Conservation (phyloP, 2,329 filamentous ascomycete genomes). For the Neofusicoccum cordaticola region DNA sequence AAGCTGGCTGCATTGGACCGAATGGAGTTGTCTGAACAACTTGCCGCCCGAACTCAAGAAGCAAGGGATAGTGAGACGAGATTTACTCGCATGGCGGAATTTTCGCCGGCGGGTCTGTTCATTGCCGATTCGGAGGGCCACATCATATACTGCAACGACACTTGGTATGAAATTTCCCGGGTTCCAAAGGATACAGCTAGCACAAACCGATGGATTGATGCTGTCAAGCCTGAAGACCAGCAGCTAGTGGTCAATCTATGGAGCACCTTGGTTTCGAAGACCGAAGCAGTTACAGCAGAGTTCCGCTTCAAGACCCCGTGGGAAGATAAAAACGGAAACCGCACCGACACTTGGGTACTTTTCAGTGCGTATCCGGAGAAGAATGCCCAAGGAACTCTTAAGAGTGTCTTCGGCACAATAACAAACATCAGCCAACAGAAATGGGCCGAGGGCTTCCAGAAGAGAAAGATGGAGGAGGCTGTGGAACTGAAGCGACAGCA, state of each 20-base stretch:
- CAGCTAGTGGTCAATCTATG: slow-evolving; percentile 59
- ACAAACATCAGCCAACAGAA: slow-evolving; percentile 87
- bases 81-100: slow-evolving; percentile 81
- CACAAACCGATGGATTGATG: slow-evolving; percentile 69
- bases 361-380: slow-evolving; percentile 75
- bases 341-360: slow-evolving; percentile 70
- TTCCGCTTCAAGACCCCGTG: slow-evolving; percentile 72
- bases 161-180: slow-evolving; percentile 67
- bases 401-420: slow-evolving; percentile 75
- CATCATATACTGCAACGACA: slow-evolving; percentile 79
- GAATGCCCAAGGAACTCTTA: slow-evolving; percentile 61
- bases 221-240: slow-evolving; percentile 66
- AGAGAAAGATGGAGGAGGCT: slow-evolving; percentile 73
- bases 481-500: slow-evolving; percentile 78
- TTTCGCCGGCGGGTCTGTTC: slow-evolving; percentile 80
- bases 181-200: slow-evolving; percentile 59
- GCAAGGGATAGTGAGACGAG: slow-evolving; percentile 66
- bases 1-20: slow-evolving; percentile 72
- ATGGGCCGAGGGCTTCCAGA: slow-evolving; percentile 78
- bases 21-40: slow-evolving; percentile 72
- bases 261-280: slow-evolving; percentile 60
- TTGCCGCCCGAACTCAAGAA: slow-evolving; percentile 61
- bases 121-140: slow-evolving; percentile 70
- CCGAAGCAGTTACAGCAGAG: slow-evolving; percentile 65
- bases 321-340: slow-evolving; percentile 57